These are phyloP conservation scores for Coniella vitis DNA, from an alignment of 2,329 filamentous ascomycete species.

Conservation along the genomic window DNA sequence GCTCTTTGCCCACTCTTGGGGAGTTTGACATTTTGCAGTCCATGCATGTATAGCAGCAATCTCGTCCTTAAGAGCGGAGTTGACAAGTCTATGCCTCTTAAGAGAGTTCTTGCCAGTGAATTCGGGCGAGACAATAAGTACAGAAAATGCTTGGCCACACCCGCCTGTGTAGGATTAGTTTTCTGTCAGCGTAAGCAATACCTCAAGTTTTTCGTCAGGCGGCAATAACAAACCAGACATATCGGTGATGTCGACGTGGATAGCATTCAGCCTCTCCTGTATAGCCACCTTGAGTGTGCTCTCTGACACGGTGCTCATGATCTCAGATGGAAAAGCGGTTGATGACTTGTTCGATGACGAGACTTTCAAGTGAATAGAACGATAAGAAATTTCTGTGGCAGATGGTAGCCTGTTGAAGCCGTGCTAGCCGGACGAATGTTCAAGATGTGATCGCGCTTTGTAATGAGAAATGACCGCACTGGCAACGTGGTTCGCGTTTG, in stretches of 20 bases:
- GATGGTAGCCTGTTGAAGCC: no score
- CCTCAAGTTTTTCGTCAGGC: not conserved
- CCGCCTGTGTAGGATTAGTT: slow-evolving; percentile 37
- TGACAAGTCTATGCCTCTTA: slow-evolving; percentile 74
- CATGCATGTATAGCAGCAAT: slow-evolving; percentile 90
- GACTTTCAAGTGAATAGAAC: no score
- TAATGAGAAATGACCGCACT: no score
- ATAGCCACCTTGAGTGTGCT: slow-evolving; percentile 63
- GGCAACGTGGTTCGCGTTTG: no score
- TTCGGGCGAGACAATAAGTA: slow-evolving; percentile 55
- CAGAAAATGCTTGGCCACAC: slow-evolving; percentile 55
- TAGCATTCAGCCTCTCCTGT: slow-evolving; percentile 61
- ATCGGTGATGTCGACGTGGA: slow-evolving; percentile 82
- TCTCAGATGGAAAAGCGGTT: not conserved
- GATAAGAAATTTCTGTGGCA: no score
- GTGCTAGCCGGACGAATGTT: no score
- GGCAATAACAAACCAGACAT: slow-evolving; percentile 66
- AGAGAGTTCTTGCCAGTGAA: slow-evolving; percentile 70
- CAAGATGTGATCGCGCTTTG: no score
- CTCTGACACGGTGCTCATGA: slow-evolving; percentile 62
- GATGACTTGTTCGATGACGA: no score
- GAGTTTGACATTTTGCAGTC: slow-evolving; percentile 90
- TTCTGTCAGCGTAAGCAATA: not conserved
- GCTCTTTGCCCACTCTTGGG: slow-evolving; percentile 77
- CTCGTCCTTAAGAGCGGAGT: slow-evolving; percentile 74